phyloP scores from a whole-genome alignment of 1,284 basidiomycete genomes.

The Neotropicomus parvogracilis region DNA sequence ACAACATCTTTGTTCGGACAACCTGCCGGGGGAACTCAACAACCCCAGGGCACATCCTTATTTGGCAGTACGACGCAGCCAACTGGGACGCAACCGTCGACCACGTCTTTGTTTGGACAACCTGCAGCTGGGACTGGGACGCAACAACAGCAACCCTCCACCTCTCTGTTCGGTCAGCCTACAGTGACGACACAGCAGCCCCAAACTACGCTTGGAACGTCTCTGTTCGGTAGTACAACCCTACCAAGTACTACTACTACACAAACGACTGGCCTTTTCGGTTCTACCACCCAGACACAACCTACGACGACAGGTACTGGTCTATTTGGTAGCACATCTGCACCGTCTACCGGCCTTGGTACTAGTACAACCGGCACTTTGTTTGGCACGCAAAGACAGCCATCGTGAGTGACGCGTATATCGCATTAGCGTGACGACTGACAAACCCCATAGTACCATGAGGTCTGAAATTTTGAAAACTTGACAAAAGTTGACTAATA shows the following conservation, averaged over 20 bases:
- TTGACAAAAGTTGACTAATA: neutral
- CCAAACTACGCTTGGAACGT: constrained; percentile 33
- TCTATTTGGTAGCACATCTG: constrained; percentile 31
- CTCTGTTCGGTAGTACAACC: constrained; percentile 21
- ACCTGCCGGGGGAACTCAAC: constrained; percentile 23
- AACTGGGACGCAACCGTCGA: constrained; percentile 17
- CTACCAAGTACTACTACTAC: constrained; percentile 16
- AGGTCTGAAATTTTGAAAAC: constrained; percentile 19
- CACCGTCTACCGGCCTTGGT: constrained; percentile 24
- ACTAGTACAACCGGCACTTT: constrained; percentile 26
- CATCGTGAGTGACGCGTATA: constrained; percentile 27
- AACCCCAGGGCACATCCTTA: constrained; percentile 31
- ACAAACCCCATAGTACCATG: constrained; percentile 21
- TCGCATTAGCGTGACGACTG: neutral
- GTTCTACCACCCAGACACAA: constrained; percentile 24
- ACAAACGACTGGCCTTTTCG: constrained; percentile 26
- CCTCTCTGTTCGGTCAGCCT: constrained; percentile 28
- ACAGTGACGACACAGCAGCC: constrained; percentile 27
- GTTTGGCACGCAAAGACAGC: constrained; percentile 40
- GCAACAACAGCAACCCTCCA: constrained; percentile 27
- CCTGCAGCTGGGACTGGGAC: constrained; percentile 26
- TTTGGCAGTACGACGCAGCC: constrained; percentile 21
- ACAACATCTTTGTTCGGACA: constrained; percentile 37
- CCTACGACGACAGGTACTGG: constrained; percentile 23
- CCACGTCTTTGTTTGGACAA: constrained; percentile 37